Conservation (phyloP, 2,329 filamentous ascomycete genomes). For the Claviceps sp. region DNA sequence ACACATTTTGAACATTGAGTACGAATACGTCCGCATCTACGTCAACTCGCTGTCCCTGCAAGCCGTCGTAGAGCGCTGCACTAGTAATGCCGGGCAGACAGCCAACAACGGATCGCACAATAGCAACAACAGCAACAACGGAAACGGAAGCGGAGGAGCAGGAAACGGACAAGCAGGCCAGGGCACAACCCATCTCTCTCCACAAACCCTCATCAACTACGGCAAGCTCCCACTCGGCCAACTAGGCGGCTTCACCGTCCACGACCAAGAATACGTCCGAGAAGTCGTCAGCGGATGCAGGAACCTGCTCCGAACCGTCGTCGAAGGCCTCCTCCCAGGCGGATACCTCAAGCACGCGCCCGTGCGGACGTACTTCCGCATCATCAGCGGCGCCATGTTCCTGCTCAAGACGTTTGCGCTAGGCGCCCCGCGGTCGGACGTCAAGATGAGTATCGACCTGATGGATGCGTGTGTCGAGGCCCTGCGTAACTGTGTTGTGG, state of each 20-base stretch:
- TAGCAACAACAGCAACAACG: neutral
- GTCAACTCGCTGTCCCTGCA: conserved; percentile 89
- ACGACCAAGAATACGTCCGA: conserved; percentile 59
- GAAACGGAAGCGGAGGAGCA: conserved; percentile 1
- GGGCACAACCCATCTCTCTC: conserved; percentile 31
- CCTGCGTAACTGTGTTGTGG: conserved; percentile 64
- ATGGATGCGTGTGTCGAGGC: conserved; percentile 65
- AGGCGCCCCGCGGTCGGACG: conserved; percentile 65
- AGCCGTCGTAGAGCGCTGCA: conserved; percentile 86
- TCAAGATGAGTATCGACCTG: conserved; percentile 59
- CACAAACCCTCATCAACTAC: conserved; percentile 51
- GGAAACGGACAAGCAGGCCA: conserved; percentile 17
- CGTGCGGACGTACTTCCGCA: conserved; percentile 74
- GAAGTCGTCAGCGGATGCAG: conserved; percentile 68
- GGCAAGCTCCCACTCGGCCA: conserved; percentile 51
- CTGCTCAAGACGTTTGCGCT: conserved; percentile 73
- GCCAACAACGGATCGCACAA: conserved; percentile 19
- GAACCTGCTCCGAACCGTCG: conserved; percentile 63
- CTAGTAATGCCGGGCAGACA: conserved; percentile 51
- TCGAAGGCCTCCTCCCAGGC: conserved; percentile 59
- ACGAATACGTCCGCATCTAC: conserved; percentile 88
- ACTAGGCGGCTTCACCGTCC: conserved; percentile 48
- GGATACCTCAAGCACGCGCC: conserved; percentile 73
- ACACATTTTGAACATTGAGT: conserved; percentile 83
- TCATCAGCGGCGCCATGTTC: conserved; percentile 77